phyloP scores from a whole-genome alignment of 1,139 yeast species.

The Entelexis sorbosivorans region DNA sequence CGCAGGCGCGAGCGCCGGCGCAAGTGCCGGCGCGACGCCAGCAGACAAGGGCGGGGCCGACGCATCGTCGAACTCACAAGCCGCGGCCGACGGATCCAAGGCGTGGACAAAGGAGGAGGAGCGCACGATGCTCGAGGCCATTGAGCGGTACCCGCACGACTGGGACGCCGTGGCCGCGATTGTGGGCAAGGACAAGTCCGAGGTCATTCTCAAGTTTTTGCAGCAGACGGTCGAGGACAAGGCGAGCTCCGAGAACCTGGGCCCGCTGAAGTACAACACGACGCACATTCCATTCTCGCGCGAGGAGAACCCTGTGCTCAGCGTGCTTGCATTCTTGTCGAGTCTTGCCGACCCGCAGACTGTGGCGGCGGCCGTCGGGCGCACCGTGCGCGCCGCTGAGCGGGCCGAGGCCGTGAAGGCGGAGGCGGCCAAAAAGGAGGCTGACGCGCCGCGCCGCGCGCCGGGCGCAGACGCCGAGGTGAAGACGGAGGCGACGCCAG shows the following conservation, averaged over 20 bases:
- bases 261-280: slow-evolving; percentile 73
- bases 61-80: not conserved
- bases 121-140: slow-evolving; percentile 47
- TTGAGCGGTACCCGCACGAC: slow-evolving; percentile 39
- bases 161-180: slow-evolving; percentile 66
- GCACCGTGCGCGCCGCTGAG: slow-evolving; percentile 21
- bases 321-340: slow-evolving; percentile 77
- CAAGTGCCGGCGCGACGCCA: too few species aligned
- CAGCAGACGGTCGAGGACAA: slow-evolving; percentile 67
- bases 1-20: not conserved
- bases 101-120: slow-evolving; percentile 57
- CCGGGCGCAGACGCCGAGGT: not conserved
- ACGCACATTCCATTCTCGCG: slow-evolving; percentile 68
- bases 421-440: not conserved
- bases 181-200: slow-evolving; percentile 65
- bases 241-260: slow-evolving; percentile 41
- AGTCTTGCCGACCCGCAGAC: slow-evolving; percentile 84
- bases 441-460: not conserved
- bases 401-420: not conserved
- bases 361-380: slow-evolving; percentile 57
- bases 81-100: slow-evolving; percentile 7
- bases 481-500: not conserved
- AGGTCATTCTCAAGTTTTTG: slow-evolving; percentile 69
- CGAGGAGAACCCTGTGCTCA: slow-evolving; percentile 84
- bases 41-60: too few species aligned